These are phyloP conservation scores for Debaryomyces coudertii DNA, from an alignment of 1,139 yeast species.

Conservation along the genomic window DNA sequence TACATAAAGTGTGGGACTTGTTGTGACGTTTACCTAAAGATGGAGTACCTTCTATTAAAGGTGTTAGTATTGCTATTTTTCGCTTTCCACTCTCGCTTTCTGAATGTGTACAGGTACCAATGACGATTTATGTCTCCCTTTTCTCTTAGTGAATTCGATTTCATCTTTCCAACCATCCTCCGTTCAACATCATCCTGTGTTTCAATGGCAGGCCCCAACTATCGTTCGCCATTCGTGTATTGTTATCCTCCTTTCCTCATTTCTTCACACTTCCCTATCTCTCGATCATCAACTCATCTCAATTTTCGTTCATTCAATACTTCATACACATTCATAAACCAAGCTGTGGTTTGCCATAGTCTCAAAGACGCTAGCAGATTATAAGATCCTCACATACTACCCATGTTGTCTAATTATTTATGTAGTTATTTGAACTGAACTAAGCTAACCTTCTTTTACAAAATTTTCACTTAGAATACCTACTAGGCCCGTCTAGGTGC, in stretches of 20 bases:
- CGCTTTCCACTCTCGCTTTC: background rate
- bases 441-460: conserved; percentile 6
- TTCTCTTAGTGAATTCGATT: background rate
- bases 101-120: conserved; percentile 5
- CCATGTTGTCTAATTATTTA: conserved; percentile 55
- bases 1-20: conserved; percentile 99
- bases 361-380: background rate
- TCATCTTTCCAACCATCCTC: background rate
- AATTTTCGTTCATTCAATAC: background rate
- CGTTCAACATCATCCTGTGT: background rate
- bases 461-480: conserved; percentile 10
- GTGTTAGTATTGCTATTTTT: conserved; percentile 18
- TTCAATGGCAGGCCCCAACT: too few species aligned
- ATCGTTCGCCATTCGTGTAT: background rate
- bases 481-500: conserved; percentile 4
- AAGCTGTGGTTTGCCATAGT: background rate
- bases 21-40: conserved; percentile 99
- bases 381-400: conserved; percentile 56
- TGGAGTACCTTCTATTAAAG: conserved; percentile 94
- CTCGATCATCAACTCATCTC: background rate
- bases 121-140: background rate
- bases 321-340: conserved; percentile 4
- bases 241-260: background rate
- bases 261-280: background rate
- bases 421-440: conserved; percentile 12